A percentile compares a stretch with the other conserved stretches of the same genome.
Conservation (phyloP, 805 yeast genomes). For the Kazachstania bromeliacearum region DNA sequence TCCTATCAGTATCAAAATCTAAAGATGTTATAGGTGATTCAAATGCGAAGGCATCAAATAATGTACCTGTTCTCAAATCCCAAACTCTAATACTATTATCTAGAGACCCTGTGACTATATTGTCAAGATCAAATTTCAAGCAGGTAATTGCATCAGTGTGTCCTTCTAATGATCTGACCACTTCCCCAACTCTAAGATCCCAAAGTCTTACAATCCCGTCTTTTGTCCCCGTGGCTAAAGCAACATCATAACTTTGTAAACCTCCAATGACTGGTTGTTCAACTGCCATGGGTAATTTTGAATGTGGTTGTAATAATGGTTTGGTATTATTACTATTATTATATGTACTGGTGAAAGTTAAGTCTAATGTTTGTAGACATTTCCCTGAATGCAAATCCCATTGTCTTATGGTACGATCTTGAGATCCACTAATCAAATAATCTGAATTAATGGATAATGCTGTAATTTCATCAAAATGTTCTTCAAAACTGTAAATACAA, state of each 20-base stretch:
- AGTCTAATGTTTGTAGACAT: slow-evolving; percentile 62
- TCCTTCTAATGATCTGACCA: slow-evolving; percentile 50
- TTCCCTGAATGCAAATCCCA: slow-evolving; percentile 65
- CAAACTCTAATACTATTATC: slow-evolving; percentile 60
- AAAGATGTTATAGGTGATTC: slow-evolving; percentile 46
- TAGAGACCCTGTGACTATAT: slow-evolving; percentile 51
- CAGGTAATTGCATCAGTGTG: slow-evolving; percentile 63
- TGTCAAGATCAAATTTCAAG: slow-evolving; percentile 58
- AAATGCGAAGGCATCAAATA: slow-evolving; percentile 52
- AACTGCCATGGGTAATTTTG: background rate
- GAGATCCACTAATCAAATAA: slow-evolving; percentile 58
- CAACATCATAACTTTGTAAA: slow-evolving; percentile 64
- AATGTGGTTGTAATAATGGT: slow-evolving; percentile 5
- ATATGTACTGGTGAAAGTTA: slow-evolving; percentile 23
- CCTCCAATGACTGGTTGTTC: slow-evolving; percentile 48
- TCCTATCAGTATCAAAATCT: slow-evolving; percentile 49
- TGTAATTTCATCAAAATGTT: slow-evolving; percentile 60
- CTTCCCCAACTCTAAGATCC: slow-evolving; percentile 67
- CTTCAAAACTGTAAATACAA: slow-evolving; percentile 43
- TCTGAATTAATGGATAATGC: slow-evolving; percentile 47
- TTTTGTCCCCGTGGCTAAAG: slow-evolving; percentile 68
- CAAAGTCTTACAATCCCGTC: slow-evolving; percentile 69
- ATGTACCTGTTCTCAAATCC: slow-evolving; percentile 63
- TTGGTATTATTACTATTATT: slow-evolving; percentile 2
- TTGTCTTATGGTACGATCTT: slow-evolving; percentile 62